Percentiles rank a stretch among this genome's conserved stretches.
phyloP scores from a whole-genome alignment of 352 stramenopile species.

The Phytophthora gonapodyides region DNA sequence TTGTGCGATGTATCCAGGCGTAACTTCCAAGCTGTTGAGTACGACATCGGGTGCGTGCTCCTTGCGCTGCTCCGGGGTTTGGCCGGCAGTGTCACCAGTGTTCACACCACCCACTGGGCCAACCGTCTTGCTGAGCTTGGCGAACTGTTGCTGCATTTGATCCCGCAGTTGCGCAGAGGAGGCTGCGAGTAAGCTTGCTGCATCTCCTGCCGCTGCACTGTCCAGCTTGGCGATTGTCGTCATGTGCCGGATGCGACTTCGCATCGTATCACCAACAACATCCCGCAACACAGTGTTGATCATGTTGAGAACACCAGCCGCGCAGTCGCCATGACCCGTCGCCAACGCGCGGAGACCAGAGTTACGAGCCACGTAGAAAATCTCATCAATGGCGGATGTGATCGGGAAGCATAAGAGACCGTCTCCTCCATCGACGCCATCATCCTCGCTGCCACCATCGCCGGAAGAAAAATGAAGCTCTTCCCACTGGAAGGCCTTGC shows the following conservation, averaged over 20 bases:
- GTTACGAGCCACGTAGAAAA: constrained; percentile 88
- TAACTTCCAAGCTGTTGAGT: constrained; percentile 84
- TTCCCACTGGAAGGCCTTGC: constrained; percentile 88
- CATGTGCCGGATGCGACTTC: constrained; percentile 77
- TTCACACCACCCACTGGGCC: constrained; percentile 39
- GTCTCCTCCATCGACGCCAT: constrained; percentile 17
- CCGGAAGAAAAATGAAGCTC: constrained; percentile 71
- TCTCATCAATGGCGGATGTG: constrained; percentile 86
- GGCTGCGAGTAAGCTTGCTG: constrained; percentile 47
- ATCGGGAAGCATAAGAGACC: constrained; percentile 67
- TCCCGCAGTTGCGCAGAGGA: constrained; percentile 78
- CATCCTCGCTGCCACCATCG: constrained; percentile 6
- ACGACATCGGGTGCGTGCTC: constrained; percentile 75
- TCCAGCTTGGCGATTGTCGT: constrained; percentile 65
- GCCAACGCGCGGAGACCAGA: constrained; percentile 79
- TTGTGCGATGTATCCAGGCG: constrained; percentile 78
- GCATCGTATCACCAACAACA: constrained; percentile 80
- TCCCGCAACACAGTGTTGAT: constrained; percentile 85
- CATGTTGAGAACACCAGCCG: constrained; percentile 84
- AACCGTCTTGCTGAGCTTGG: constrained; percentile 88
- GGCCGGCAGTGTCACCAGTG: constrained; percentile 15
- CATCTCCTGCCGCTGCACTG: constrained; percentile 37
- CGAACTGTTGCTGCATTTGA: constrained; percentile 85
- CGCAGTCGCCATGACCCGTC: constrained; percentile 83
- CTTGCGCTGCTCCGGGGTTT: constrained; percentile 47